These are phyloP conservation scores for Hypoxylon perforatum DNA, from an alignment of 495 filamentous ascomycete genomes.

Conservation along the genomic window DNA sequence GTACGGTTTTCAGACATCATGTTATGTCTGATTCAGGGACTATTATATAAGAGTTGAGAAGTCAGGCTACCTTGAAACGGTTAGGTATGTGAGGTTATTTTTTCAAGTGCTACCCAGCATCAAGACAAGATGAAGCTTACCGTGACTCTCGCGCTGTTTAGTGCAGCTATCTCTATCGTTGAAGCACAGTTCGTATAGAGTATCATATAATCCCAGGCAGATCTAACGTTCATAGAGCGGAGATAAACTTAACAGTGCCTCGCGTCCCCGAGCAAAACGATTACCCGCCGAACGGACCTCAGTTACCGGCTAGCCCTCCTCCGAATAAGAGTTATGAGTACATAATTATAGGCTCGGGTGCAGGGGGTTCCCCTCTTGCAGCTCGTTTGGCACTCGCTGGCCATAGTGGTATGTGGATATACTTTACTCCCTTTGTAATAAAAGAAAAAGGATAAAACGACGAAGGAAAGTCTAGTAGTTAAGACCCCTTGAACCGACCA, in stretches of 20 bases:
- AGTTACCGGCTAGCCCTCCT: slow-evolving; percentile 18
- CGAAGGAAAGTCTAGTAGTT: no score
- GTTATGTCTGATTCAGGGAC: neutral
- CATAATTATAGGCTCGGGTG: slow-evolving; percentile 71
- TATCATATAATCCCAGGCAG: neutral
- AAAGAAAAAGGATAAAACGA: neutral
- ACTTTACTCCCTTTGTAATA: neutral
- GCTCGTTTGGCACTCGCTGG: slow-evolving; percentile 69
- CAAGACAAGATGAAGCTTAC: slow-evolving; percentile 22
- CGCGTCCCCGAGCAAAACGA: slow-evolving; percentile 24
- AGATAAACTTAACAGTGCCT: slow-evolving; percentile 27
- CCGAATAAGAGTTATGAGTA: slow-evolving; percentile 64
- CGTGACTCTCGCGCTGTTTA: slow-evolving; percentile 11
- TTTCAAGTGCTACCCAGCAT: neutral
- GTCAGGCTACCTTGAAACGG: neutral
- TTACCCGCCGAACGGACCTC: slow-evolving; percentile 28
- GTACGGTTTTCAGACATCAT: neutral
- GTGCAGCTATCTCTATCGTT: slow-evolving; percentile 3
- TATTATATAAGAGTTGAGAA: slow-evolving; percentile 11
- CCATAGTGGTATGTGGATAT: slow-evolving; percentile 47
- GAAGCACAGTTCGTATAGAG: slow-evolving; percentile 9
- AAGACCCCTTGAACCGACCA: neutral
- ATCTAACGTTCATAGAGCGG: slow-evolving; percentile 13
- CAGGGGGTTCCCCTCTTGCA: slow-evolving; percentile 70
- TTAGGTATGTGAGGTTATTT: neutral